Base-by-base conservation (phyloP, 257 asterid genomes). In the Paulownia fortunei region DNA sequence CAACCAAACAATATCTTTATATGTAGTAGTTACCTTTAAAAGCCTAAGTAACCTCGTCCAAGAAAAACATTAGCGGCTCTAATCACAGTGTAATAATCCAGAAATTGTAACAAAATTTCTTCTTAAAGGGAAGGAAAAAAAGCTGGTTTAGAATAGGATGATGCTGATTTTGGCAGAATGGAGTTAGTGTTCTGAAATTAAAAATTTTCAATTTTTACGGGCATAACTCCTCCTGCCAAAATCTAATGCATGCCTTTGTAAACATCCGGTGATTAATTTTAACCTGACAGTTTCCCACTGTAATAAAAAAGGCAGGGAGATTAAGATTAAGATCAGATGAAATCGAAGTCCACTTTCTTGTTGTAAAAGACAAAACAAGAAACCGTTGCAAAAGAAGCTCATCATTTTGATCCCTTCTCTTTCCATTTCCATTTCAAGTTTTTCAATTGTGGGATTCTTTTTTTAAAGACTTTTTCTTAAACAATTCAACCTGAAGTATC, bases 151-250 rank as follows among this genome's bases (percentile, higher is more conserved):
- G 24, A 78, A 64, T 18, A 37, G 58, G 59, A 65, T 46, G 74
- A 47, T 81, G 47, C 59, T 81, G 82, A 81, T 69, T 80, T 82
- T 80, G 87, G 89, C 83, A 70, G 72, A 32, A 69, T n/a, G 80
- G 86, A 81, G 67, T 73, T 84, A 63, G 78, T 81, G 74, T 76
- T 82, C 79, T 69, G 52, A 56, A 79, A 72, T 83, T 46, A 24
- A 61, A 32, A 34, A 76, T 55, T 74, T 70, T 13, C 46, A 69
- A 39, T 37, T 65, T 58, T 72, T 11, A 66, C 41, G 76, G 76
- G 65, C 84, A 78, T 71, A 79, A 74, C 46, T 72, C 81, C 73
- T 32, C 46, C 76, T 80, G 86, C 87, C 88, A 78, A 82, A 81
- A 76, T 84, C 82, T 10, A 2, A 42, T 23, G 23, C 73, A 61